These are phyloP conservation scores for Opeltia flavorubescens DNA, from an alignment of 495 filamentous ascomycete genomes.

Conservation along the genomic window DNA sequence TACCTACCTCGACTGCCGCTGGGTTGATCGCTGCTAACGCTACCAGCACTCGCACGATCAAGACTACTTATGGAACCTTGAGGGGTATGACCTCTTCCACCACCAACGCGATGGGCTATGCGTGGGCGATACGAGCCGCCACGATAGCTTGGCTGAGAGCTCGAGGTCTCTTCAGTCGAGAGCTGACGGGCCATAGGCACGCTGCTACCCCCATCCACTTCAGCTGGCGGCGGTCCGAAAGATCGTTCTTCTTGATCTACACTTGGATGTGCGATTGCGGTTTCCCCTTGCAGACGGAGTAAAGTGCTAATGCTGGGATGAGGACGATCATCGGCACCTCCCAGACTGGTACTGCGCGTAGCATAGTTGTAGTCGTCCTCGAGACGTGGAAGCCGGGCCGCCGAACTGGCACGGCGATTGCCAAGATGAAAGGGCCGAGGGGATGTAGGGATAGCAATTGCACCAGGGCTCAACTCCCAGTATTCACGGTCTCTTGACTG, in stretches of 20 bases:
- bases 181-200: conserved; percentile 28
- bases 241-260: conserved; percentile 16
- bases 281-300: conserved; percentile 31
- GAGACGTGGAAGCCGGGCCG: conserved; percentile 54
- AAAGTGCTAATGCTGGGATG: conserved; percentile 43
- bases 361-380: conserved; percentile 47
- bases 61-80: conserved; percentile 28
- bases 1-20: conserved; percentile 25
- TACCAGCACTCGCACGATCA: conserved; percentile 35
- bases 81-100: conserved; percentile 17
- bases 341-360: conserved; percentile 60
- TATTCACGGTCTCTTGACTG: conserved; percentile 23
- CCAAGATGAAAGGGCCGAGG: conserved; percentile 47
- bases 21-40: conserved; percentile 30
- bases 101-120: conserved; percentile 17
- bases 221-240: conserved; percentile 29
- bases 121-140: conserved; percentile 19
- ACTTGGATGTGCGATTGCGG: conserved; percentile 6
- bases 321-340: conserved; percentile 49
- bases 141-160: conserved; percentile 3
- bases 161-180: conserved; percentile 24
- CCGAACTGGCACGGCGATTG: conserved; percentile 61
- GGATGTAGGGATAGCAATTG: conserved; percentile 75
- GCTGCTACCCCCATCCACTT: conserved; percentile 24
- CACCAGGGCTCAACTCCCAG: conserved; percentile 41